phyloP scores from a whole-genome alignment of 108 stramenopile species.

The Skeletonema potamos region DNA sequence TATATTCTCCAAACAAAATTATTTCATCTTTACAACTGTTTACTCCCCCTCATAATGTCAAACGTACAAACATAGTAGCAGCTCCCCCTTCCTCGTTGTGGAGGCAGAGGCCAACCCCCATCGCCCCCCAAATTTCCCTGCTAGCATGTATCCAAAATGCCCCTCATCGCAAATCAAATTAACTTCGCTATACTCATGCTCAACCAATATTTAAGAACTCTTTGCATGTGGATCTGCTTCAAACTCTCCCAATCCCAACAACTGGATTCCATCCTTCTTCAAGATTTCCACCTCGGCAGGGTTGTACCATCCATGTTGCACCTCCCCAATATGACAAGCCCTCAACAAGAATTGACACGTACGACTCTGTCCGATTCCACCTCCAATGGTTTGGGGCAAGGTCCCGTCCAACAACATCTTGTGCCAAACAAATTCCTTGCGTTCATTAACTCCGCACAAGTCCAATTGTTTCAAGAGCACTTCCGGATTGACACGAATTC shows the following conservation, averaged over 20 bases:
- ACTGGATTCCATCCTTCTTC: slow-evolving; percentile 26
- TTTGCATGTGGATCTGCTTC: slow-evolving; percentile 14
- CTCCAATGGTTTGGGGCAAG: slow-evolving; percentile 53
- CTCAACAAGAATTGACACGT: slow-evolving; percentile 44
- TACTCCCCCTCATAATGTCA: too few relatives aligned
- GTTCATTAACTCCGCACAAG: slow-evolving; percentile 21
- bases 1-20: too few relatives aligned
- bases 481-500: slow-evolving; percentile 40
- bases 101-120: too few relatives aligned
- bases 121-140: too few relatives aligned
- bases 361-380: slow-evolving; percentile 51
- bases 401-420: slow-evolving; percentile 49
- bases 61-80: too few relatives aligned
- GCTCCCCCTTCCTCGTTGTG: too few relatives aligned
- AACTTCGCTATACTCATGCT: neutral
- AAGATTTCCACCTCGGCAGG: slow-evolving; percentile 45
- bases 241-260: slow-evolving; percentile 48
- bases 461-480: slow-evolving; percentile 34
- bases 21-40: too few relatives aligned
- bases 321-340: slow-evolving; percentile 54
- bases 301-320: slow-evolving; percentile 59
- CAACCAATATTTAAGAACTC: slow-evolving; percentile 7
- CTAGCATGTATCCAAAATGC: neutral
- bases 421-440: slow-evolving; percentile 44
- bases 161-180: neutral